Evolutionary conservation across 2,329 filamentous ascomycete species (phyloP).

Genomic region (Pseudocercospora fuligena): DNA sequence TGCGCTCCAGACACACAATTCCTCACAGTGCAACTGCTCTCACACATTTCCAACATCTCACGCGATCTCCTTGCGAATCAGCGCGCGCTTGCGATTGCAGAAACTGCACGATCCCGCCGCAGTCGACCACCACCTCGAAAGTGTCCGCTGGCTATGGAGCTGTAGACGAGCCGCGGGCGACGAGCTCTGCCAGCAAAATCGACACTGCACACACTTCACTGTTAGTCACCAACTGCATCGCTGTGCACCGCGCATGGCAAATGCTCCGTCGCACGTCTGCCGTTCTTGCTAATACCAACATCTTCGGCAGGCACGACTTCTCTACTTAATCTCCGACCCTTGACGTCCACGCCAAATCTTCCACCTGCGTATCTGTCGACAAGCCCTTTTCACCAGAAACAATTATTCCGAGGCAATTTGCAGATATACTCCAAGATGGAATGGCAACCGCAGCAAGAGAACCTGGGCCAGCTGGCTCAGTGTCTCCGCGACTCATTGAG

Average conservation of each 20-base stretch:
- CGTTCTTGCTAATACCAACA: slow-evolving; percentile 3
- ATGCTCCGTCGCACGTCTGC: slow-evolving; percentile 5
- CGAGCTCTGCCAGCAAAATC: slow-evolving; percentile 12
- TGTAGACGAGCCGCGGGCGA: slow-evolving; percentile 15
- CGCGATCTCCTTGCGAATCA: slow-evolving; percentile 5
- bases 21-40: neutral
- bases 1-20: slow-evolving; percentile 8
- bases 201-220: slow-evolving; percentile 12
- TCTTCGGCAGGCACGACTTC: slow-evolving; percentile 11
- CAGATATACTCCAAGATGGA: slow-evolving; percentile 64
- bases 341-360: neutral
- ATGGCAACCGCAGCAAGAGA: slow-evolving; percentile 90
- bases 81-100: slow-evolving; percentile 4
- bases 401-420: neutral
- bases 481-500: slow-evolving; percentile 93
- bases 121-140: slow-evolving; percentile 15
- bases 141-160: slow-evolving; percentile 15
- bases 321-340: slow-evolving; percentile 14
- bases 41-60: neutral
- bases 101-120: slow-evolving; percentile 11
- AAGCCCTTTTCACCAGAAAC: neutral
- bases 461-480: slow-evolving; percentile 83
- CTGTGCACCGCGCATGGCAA: slow-evolving; percentile 7
- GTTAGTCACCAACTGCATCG: slow-evolving; percentile 15
- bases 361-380: slow-evolving; percentile 4